Evolutionary conservation across 352 stramenopile genomes (phyloP).

Genomic region (Phytophthora crassamura): DNA sequence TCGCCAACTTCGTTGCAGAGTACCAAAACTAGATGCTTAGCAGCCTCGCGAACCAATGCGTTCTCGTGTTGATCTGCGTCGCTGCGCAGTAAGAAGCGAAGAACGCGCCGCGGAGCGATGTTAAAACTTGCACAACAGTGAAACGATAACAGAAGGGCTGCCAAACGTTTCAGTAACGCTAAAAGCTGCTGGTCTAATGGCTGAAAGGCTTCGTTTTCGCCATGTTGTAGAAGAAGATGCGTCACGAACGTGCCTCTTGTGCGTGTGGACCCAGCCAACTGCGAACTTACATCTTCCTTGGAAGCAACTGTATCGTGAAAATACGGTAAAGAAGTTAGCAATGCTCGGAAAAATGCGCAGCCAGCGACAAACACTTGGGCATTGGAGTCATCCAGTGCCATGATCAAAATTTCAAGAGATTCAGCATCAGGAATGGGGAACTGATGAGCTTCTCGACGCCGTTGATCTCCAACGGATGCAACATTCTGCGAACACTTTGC

Average conservation of each 20-base stretch:
- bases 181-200: slow-evolving; percentile 39
- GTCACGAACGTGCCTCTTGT: slow-evolving; percentile 48
- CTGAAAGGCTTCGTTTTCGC: slow-evolving; percentile 27
- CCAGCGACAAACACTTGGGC: slow-evolving; percentile 21
- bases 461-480: background rate
- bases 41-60: slow-evolving; percentile 46
- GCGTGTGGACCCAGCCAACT: slow-evolving; percentile 47
- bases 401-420: slow-evolving; percentile 11
- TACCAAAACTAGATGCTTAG: slow-evolving; percentile 44
- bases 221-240: slow-evolving; percentile 39
- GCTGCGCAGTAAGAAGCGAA: slow-evolving; percentile 40
- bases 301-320: slow-evolving; percentile 24
- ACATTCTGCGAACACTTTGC: background rate
- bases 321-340: slow-evolving; percentile 11
- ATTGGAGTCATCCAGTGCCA: slow-evolving; percentile 18
- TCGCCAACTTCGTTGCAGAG: slow-evolving; percentile 46
- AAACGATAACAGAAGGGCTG: slow-evolving; percentile 44
- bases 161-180: slow-evolving; percentile 50
- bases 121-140: slow-evolving; percentile 61
- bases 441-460: background rate
- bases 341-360: slow-evolving; percentile 18
- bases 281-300: slow-evolving; percentile 16
- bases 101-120: slow-evolving; percentile 46
- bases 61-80: slow-evolving; percentile 48
- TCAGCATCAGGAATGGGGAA: slow-evolving; percentile 4